Evolutionary conservation across 1,139 yeast species (phyloP), one percentile per base, ranked within the genome.

Genomic region (Sugiyamaella sp.): DNA sequence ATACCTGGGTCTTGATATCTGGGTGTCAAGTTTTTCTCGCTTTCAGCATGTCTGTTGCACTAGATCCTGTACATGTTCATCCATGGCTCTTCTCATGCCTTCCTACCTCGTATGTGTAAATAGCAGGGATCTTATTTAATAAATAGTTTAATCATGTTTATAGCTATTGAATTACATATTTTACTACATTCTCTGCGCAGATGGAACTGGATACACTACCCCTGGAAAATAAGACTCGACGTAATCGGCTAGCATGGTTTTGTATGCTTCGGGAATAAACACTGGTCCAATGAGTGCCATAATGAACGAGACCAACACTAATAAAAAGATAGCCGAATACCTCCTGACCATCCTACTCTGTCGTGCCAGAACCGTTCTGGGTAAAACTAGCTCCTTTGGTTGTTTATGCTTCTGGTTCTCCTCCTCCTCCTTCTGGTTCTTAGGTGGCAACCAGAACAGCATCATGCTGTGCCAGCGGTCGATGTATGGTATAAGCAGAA

Each of bases 391-490:
- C 53, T 79, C 69, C 46, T 46, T 49, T 2, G 49, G 38, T 10
- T 79, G 70, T 45, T 80, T 66, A 60, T 81, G 79, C 58, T 74
- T 68, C n/a, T n/a, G n/a, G n/a, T n/a, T n/a, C n/a, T n/a, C n/a
- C n/a, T n/a, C n/a, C n/a, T n/a, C n/a, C n/a, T n/a, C n/a, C n/a
- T n/a, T n/a, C n/a, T n/a, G n/a, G n/a, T n/a, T n/a, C 1, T 80
- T 77, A 0, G 96, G 96, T 48, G 76, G 79, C 51, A 89, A 73
- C 97, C 97, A 90, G 67, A 89, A 82, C 44, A 90, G 73, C 78
- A 87, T 79, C 70, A 85, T 74, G 1, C 95, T 81, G 66, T 90
- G 97, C 84, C 89, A 82, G 53, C 78, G 78, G 66, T 89, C 93
- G 48, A 86, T 73, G 59, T 77, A 85, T 0, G 97, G 97, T 2